A percentile compares a stretch with the other conserved stretches of the same genome.
Conservation (phyloP, 2,329 filamentous ascomycete genomes). For the Albophoma yamanashiensis region DNA sequence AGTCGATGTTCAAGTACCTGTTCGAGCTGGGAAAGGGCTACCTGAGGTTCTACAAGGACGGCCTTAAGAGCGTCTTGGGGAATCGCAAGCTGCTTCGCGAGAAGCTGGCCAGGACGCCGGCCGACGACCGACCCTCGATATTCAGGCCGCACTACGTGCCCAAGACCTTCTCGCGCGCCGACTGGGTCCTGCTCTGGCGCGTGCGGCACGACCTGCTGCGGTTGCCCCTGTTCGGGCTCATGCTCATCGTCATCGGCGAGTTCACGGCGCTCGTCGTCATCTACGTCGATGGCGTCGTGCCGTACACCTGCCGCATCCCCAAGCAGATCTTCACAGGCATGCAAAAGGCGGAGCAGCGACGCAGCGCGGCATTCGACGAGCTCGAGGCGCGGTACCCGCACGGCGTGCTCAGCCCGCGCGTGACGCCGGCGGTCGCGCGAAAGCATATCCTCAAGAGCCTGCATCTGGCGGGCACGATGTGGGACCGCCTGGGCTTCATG, state of each 20-base stretch:
- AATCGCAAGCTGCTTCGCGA: slow-evolving; percentile 48
- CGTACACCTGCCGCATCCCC: slow-evolving; percentile 74
- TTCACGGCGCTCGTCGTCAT: slow-evolving; percentile 74
- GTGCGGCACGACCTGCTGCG: slow-evolving; percentile 64
- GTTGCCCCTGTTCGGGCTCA: slow-evolving; percentile 64
- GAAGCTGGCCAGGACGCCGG: slow-evolving; percentile 31
- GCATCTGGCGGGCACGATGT: slow-evolving; percentile 33
- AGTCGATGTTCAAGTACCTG: slow-evolving; percentile 33
- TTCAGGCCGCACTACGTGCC: slow-evolving; percentile 21
- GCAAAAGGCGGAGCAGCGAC: slow-evolving; percentile 41
- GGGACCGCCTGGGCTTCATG: slow-evolving; percentile 38
- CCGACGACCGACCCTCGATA: slow-evolving; percentile 41
- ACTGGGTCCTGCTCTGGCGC: slow-evolving; percentile 60
- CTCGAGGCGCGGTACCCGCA: slow-evolving; percentile 21
- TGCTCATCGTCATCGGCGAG: slow-evolving; percentile 74
- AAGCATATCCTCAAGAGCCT: slow-evolving; percentile 31
- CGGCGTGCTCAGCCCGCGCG: slow-evolving; percentile 22
- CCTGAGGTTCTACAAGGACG: slow-evolving; percentile 76
- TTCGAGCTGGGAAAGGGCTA: slow-evolving; percentile 64
- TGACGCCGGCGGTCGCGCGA: slow-evolving; percentile 18
- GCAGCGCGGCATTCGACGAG: slow-evolving; percentile 36
- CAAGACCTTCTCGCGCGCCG: slow-evolving; percentile 42
- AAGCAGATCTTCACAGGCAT: slow-evolving; percentile 53
- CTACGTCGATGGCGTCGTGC: slow-evolving; percentile 59
- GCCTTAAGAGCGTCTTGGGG: slow-evolving; percentile 60